Percentiles rank a stretch among this genome's conserved stretches.
Evolutionary conservation across 306 rosid species (phyloP).

Genomic region (Ziziphus jujuba): DNA sequence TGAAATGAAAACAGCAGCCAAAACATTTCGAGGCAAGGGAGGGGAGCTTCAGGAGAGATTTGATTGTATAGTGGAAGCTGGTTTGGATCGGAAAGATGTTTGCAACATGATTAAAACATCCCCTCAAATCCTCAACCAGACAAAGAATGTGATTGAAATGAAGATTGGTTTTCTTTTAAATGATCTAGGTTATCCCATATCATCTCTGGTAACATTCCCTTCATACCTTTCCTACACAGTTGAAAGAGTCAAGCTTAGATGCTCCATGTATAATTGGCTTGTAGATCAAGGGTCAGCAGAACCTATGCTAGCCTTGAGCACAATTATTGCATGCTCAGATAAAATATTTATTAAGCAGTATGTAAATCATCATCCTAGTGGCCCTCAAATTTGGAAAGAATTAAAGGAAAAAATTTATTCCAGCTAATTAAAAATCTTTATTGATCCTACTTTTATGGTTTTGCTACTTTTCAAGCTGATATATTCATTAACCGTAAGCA

Average conservation of each 20-base stretch:
- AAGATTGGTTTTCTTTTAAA: conserved; percentile 59
- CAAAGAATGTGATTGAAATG: conserved; percentile 40
- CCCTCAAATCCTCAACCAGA: conserved; percentile 75
- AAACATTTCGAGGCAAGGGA: conserved; percentile 70
- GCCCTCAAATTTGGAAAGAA: conserved; percentile 64
- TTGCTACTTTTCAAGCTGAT: background rate
- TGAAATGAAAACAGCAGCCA: conserved; percentile 40
- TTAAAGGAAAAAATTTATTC: conserved; percentile 43
- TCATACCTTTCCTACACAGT: conserved; percentile 48
- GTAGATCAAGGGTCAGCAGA: conserved; percentile 41
- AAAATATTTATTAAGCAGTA: conserved; percentile 32
- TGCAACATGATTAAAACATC: conserved; percentile 43
- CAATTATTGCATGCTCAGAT: conserved; percentile 56
- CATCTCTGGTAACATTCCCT: conserved; percentile 54
- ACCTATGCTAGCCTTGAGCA: conserved; percentile 55
- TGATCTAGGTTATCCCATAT: conserved; percentile 57
- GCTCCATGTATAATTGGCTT: conserved; percentile 74
- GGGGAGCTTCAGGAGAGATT: conserved; percentile 77
- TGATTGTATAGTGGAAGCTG: conserved; percentile 65
- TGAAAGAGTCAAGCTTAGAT: conserved; percentile 57
- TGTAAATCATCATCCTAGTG: conserved; percentile 64
- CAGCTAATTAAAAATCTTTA: background rate
- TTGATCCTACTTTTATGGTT: background rate
- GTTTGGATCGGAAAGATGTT: conserved; percentile 52
- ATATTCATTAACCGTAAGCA: background rate